Evolutionary conservation across 345 rosid species (phyloP).

Genomic region (Cardamine chenopodiifolia): DNA sequence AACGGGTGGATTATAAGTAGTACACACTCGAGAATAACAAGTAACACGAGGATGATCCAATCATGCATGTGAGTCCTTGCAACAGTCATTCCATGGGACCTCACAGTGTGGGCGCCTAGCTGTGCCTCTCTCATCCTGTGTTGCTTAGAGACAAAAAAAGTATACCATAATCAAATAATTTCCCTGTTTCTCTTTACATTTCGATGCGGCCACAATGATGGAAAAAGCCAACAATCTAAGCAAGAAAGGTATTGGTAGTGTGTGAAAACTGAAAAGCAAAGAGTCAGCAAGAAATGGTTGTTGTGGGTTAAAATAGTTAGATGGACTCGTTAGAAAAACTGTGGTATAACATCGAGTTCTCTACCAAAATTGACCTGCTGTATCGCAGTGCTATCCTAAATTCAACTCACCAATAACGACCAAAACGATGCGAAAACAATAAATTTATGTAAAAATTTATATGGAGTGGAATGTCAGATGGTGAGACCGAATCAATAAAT

Average conservation of each 20-base stretch:
- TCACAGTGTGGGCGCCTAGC: constrained; percentile 57
- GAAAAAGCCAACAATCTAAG: constrained; percentile 4
- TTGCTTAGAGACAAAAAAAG: constrained; percentile 27
- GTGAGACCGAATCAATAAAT: no score
- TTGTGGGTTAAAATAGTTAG: constrained; percentile 2
- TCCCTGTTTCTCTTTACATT: background rate
- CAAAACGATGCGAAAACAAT: background rate
- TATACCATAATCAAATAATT: background rate
- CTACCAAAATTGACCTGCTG: background rate
- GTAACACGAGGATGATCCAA: constrained; percentile 74
- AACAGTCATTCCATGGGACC: constrained; percentile 63
- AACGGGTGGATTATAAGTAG: constrained; percentile 68
- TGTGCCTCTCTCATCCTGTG: constrained; percentile 61
- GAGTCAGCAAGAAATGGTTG: background rate
- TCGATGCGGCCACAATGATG: background rate
- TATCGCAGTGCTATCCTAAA: background rate
- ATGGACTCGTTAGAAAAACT: background rate
- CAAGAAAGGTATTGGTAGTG: constrained; percentile 9
- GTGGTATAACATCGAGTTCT: background rate
- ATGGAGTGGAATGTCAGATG: no score
- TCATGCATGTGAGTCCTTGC: constrained; percentile 70
- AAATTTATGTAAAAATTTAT: no score
- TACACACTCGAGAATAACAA: constrained; percentile 48
- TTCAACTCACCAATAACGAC: constrained; percentile 1
- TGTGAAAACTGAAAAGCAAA: constrained; percentile 20